Evolutionary conservation across 768 basidiomycete genomes (phyloP).

Genomic region (Strobilomyces confusus): DNA sequence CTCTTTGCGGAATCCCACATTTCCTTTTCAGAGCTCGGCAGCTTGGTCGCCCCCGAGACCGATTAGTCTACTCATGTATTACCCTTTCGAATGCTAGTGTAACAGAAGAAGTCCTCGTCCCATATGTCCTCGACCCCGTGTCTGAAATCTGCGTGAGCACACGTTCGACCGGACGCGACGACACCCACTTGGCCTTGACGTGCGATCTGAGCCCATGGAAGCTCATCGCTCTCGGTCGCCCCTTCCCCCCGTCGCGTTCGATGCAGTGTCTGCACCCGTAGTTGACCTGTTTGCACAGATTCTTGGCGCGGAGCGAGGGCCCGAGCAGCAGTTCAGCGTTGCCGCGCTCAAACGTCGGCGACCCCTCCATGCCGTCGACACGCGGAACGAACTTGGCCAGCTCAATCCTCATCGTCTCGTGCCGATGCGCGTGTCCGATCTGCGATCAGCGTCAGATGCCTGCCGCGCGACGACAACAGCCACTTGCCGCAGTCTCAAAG

Average conservation of each 20-base stretch:
- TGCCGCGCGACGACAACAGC: too few species aligned
- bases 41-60: conserved; percentile 12
- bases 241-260: background rate
- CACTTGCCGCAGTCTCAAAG: conserved; percentile 43
- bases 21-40: conserved; percentile 26
- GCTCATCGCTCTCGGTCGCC: conserved; percentile 30
- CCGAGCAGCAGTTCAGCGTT: conserved; percentile 16
- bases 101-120: conserved; percentile 53
- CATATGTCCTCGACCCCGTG: conserved; percentile 44
- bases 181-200: conserved; percentile 53
- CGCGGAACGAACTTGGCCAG: conserved; percentile 16
- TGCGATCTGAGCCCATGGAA: conserved; percentile 64
- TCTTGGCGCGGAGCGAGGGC: conserved; percentile 18
- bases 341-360: conserved; percentile 23
- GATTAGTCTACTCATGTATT: background rate
- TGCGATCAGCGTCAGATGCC: conserved; percentile 22
- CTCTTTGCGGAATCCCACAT: conserved; percentile 25
- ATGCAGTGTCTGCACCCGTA: conserved; percentile 57
- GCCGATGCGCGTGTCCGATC: conserved; percentile 64
- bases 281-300: conserved; percentile 32
- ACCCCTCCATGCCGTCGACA: too few species aligned
- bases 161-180: background rate
- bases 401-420: conserved; percentile 46
- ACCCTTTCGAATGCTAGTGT: background rate
- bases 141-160: conserved; percentile 31